These are phyloP conservation scores for Epichloe festucae DNA, from an alignment of 2,329 filamentous ascomycete genomes.

Conservation along the genomic window DNA sequence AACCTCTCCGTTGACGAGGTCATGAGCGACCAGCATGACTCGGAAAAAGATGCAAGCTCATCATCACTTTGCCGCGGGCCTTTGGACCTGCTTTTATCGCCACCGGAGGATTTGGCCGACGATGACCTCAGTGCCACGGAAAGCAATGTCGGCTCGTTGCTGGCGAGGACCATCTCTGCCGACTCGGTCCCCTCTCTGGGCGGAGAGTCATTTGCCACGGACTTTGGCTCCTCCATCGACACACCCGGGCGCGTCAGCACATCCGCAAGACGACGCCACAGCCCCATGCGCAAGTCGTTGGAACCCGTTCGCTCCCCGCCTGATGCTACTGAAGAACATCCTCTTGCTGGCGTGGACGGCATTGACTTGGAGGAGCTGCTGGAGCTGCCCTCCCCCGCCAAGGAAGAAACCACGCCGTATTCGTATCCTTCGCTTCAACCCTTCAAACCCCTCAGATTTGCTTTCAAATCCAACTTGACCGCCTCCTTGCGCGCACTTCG, in stretches of 20 bases:
- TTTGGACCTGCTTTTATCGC: conserved; percentile 45
- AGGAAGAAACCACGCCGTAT: not conserved
- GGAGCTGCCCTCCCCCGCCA: conserved; percentile 17
- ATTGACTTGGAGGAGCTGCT: conserved; percentile 39
- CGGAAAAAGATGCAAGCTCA: conserved; percentile 45
- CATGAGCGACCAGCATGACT: conserved; percentile 38
- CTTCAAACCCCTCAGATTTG: conserved; percentile 39
- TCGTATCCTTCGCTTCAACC: conserved; percentile 19
- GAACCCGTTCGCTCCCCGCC: conserved; percentile 44
- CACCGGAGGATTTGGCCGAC: conserved; percentile 43
- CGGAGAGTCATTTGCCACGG: conserved; percentile 39
- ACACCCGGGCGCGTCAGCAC: conserved; percentile 31
- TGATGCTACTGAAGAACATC: conserved; percentile 38
- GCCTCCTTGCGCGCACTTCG: conserved; percentile 52
- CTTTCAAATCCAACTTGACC: conserved; percentile 57
- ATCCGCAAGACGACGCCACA: conserved; percentile 20
- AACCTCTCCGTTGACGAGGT: conserved; percentile 42
- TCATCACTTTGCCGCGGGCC: conserved; percentile 40
- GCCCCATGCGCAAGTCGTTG: conserved; percentile 32
- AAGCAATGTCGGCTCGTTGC: conserved; percentile 36
- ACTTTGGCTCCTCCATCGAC: conserved; percentile 34
- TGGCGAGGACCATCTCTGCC: conserved; percentile 42
- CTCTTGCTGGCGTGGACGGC: conserved; percentile 26
- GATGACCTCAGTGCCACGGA: conserved; percentile 37
- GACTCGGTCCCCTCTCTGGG: conserved; percentile 50